These are phyloP conservation scores for Phytophthora foliorum DNA, from an alignment of 352 stramenopile species.

Conservation along the genomic window DNA sequence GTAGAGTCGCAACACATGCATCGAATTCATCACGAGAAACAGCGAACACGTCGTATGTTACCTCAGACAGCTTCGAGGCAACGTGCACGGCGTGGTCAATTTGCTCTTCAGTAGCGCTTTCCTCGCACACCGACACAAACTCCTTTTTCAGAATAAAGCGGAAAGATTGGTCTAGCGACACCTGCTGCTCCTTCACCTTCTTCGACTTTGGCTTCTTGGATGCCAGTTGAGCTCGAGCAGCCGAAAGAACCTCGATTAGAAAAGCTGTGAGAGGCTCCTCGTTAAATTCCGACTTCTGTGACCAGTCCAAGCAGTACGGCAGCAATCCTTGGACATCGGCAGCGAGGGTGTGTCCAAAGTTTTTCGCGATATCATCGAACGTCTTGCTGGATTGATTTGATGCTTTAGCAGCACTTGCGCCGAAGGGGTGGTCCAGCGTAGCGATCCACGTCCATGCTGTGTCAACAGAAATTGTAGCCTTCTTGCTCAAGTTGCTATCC, in stretches of 20 bases:
- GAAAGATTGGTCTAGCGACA: conserved; percentile 58
- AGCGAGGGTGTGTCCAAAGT: conserved; percentile 56
- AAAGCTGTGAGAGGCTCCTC: conserved; percentile 56
- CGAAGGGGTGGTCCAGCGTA: conserved; percentile 66
- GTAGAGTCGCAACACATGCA: conserved; percentile 62
- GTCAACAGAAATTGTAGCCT: conserved; percentile 40
- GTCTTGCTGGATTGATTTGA: conserved; percentile 24
- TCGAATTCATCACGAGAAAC: conserved; percentile 72
- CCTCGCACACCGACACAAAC: conserved; percentile 59
- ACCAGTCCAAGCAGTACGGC: conserved; percentile 74
- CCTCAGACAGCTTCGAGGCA: conserved; percentile 61
- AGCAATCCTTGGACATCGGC: conserved; percentile 51
- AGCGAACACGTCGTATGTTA: conserved; percentile 50
- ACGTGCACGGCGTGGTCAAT: conserved; percentile 40
- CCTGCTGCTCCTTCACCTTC: conserved; percentile 48
- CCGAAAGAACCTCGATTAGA: conserved; percentile 65
- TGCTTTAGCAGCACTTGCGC: conserved; percentile 27
- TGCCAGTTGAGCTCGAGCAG: conserved; percentile 44
- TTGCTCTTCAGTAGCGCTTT: conserved; percentile 26
- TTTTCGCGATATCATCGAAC: conserved; percentile 39
- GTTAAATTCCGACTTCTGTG: conserved; percentile 58
- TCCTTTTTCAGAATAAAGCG: conserved; percentile 75
- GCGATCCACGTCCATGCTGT: conserved; percentile 56
- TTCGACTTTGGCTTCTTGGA: conserved; percentile 51
- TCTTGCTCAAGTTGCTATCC: conserved; percentile 16